A percentile compares a stretch with the other conserved stretches of the same genome.
Conservation (phyloP, 306 rosid genomes). For the Rosa rugosa region DNA sequence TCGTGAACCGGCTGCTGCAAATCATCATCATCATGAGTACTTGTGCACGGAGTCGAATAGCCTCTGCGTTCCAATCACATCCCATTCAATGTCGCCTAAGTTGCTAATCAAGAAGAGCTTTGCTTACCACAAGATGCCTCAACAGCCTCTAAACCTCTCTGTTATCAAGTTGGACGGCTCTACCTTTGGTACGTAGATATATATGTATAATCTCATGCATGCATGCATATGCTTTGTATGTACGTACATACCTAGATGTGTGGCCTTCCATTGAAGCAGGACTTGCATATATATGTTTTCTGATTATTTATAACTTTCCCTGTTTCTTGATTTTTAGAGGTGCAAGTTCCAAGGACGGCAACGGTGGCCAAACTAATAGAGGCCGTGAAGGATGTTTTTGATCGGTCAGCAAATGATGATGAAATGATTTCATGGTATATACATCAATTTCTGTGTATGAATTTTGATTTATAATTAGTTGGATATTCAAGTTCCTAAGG, state of each 20-base stretch:
- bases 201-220: not conserved
- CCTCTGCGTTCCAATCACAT: not conserved
- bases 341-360: constrained; percentile 37
- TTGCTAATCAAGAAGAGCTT: constrained; percentile 18
- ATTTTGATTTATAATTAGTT: not conserved
- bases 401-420: constrained; percentile 18
- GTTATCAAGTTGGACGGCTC: constrained; percentile 55
- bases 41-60: not conserved
- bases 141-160: constrained; percentile 37
- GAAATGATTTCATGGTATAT: constrained; percentile 49
- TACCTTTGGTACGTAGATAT: constrained; percentile 35
- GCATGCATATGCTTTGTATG: not conserved
- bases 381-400: constrained; percentile 50
- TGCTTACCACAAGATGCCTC: constrained; percentile 39
- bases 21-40: not conserved
- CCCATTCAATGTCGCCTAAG: not conserved
- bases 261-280: not conserved
- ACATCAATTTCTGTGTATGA: not conserved
- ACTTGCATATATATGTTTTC: not conserved
- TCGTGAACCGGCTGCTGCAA: not conserved
- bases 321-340: constrained; percentile 23
- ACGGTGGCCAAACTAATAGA: constrained; percentile 45
- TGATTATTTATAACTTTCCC: not conserved
- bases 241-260: not conserved
- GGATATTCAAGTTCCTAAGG: not conserved